These are phyloP conservation scores for Fusarium circinatum DNA, from an alignment of 2,329 filamentous ascomycete species.

Conservation along the genomic window DNA sequence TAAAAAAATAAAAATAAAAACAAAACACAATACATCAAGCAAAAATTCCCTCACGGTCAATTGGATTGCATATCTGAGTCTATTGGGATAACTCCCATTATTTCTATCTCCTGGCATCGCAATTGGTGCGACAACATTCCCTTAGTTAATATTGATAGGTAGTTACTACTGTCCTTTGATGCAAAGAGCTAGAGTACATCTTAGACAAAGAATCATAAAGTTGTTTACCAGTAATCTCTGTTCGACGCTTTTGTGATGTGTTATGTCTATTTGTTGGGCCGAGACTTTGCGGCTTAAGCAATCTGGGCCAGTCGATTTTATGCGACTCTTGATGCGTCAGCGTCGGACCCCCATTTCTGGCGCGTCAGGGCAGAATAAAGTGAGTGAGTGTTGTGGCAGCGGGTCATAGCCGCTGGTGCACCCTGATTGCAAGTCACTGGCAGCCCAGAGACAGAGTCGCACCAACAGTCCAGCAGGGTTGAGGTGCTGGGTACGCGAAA, in stretches of 20 bases:
- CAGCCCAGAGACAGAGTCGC: neutral
- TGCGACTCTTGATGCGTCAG: neutral
- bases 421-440: neutral
- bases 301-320: neutral
- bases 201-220: conserved; percentile 3
- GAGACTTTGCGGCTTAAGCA: neutral
- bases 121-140: neutral
- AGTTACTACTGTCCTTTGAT: neutral
- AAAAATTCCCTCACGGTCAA: neutral
- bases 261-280: too few species aligned
- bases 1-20: too few species aligned
- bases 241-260: too few species aligned
- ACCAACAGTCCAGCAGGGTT: neutral
- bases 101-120: neutral
- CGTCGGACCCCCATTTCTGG: fast-evolving
- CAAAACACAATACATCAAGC: neutral
- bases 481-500: neutral
- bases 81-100: too few species aligned
- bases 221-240: neutral
- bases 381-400: too few species aligned
- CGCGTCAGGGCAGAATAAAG: too few species aligned
- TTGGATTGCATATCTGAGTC: neutral
- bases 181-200: neutral
- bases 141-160: neutral
- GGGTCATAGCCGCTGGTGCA: too few species aligned